Evolutionary conservation across 352 stramenopile species (phyloP), one percentile per base, ranked within the genome.

Genomic region (Phytophthora vignae): DNA sequence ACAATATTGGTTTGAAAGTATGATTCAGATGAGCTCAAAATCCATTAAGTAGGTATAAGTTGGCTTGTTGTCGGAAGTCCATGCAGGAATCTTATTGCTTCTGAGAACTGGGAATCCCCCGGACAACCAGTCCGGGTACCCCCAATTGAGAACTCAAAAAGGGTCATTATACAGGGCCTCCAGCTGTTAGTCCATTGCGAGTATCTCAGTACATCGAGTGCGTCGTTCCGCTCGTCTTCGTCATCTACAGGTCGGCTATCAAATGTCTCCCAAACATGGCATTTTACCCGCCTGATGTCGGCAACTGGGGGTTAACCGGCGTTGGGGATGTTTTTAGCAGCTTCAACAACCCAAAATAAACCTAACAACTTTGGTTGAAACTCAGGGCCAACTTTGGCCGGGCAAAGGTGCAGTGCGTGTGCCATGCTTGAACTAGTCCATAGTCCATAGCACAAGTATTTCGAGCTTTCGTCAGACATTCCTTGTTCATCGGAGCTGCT

Each of bases 171-270:
- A 15, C 59, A 66, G 53, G 46, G 59, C 4, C 29, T 64, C 0
- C 53, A 61, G 9, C 44, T 69, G 11, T 44, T 69, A 8, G 58
- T 69, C 21, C 44, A 57, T 17, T 69, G 62, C 15, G 62, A 69
- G 49, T 69, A 63, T 21, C 42, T 58, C 17, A 69, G 27, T 65
- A 65, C 31, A 15, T 57, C 19, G 29, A 65, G 19, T 66, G 59
- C 36, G 8, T 56, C 4, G 58, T 64, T 33, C 58, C 58, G 3
- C 46, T 64, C 44, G 58, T 54, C 10, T 55, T 67, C 31, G 27
- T 12, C 22, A 55, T 33, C 2, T 67, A 60, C n/a, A 53, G 44
- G 27, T 33, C 31, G 36, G 7, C 50, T 6, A 22, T 56, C 38
- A n/a, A 9, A 1, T 38, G 38, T n/a, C 25, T 55, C 14, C 52